Evolutionary conservation across 192 early-diverging fungal genomes (phyloP), one percentile per base, ranked within the genome.

Genomic region (Jimgerdemannia flammicorona): DNA sequence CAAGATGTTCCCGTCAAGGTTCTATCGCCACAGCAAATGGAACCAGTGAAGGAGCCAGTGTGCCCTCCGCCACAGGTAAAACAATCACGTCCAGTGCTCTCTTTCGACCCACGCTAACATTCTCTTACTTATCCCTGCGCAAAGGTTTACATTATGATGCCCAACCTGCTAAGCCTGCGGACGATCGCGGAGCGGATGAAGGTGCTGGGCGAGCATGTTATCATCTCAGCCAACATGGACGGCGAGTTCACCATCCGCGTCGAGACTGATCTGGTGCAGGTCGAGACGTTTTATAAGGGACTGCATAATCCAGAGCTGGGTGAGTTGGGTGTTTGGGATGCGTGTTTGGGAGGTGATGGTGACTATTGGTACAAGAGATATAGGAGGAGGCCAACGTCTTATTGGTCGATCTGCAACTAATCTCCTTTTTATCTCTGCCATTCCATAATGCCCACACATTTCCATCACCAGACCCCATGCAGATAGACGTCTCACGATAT

Each of bases 61-160:
- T 8, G 39, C 63, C n/a, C 20, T 19, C 69, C 42, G 6, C 59
- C 49, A 20, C 40, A 17, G 70, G 17, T 0, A 44, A 77, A 77
- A 78, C 64, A 74, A 78, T 42, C 76, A 3, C 65, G 74, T 9
- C 44, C 66, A 2, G 78, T 81, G 8, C 72, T 59, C 74, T 10
- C 70, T 78, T 18, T 72, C 78, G 11, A 74, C 80, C 0, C 76
- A 78, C 18, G 64, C 78, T 41, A 81, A 81, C 65, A 78, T 81
- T 11, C 18, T 81, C 64, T 75, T 68, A 29, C 29, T 29, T 29
- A 29, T 29, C 49, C 49, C 14, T 59, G 49, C 49, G 0, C 49
- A 18, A 85, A 93, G 66, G 90, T 93, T 41, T 90, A 93, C 66
- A 91, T 96, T 63, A 90, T 95, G 84, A 83, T 95, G 70, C 94